Base-by-base conservation (phyloP, 495 filamentous ascomycete genomes). In the Hyaloscypha finlandica region DNA sequence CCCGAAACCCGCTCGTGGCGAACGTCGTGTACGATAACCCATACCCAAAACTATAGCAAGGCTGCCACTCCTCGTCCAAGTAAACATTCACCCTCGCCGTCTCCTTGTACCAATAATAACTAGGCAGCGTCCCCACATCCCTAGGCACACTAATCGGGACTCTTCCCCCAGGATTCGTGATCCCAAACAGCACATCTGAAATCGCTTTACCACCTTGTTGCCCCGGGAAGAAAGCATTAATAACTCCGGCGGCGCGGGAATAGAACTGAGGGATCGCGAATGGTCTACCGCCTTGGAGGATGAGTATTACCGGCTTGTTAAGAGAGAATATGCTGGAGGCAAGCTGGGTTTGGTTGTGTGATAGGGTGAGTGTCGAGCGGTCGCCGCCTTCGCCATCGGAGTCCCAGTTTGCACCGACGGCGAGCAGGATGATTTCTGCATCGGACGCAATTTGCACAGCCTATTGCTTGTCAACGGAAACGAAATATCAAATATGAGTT, bases 141-240 rank as follows among this genome's bases (percentile, higher is more conserved):
- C 83, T 84, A 57, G 90, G 94, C 81, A 92, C 89, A 48, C 93
- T 96, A 77, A 97, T 96, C 0, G 93, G 92, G 1, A 89, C 83
- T 74, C 94, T 93, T 68, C 83, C 94, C 30, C 88, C 86, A 8
- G 94, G 93, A 77, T 94, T 96, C 74, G 92, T 85, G 55, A 81
- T 84, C 55, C 94, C 94, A 76, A 96, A 98, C 20, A 98, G 88
- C 6, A 97, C 86, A 74, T 97, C 93, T 32, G 87, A 85, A 65
- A 98, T 85, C n/a, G 90, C 85, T 77, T 94, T 92, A 39, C 94
- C 94, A 29, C 89, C 92, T 74, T 96, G 88, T 73, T 97, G 89
- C 11, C 94, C 94, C 0, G 94, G 94, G 59, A 97, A 75, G 74
- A 92, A 93, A 66, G 94, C 92, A 88, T 92, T 96, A 19, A 97